phyloP scores from a whole-genome alignment of 257 asterid genomes.

The Capsicum rhomboideum region DNA sequence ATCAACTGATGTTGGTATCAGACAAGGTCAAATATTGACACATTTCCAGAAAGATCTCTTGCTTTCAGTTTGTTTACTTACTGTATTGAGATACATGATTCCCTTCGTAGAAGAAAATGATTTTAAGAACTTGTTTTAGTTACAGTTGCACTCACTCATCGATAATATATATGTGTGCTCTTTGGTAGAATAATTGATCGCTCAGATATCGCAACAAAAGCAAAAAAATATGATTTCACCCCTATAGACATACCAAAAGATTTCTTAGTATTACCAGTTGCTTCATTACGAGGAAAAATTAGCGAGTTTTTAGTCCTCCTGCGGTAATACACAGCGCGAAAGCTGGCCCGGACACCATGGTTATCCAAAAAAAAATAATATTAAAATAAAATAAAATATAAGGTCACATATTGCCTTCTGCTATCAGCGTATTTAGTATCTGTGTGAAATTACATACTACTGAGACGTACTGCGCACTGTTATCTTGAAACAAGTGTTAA shows the following conservation, averaged over 20 bases:
- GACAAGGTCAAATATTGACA: slow-evolving; percentile 69
- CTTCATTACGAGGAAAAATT: slow-evolving; percentile 56
- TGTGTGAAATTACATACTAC: too few relatives aligned
- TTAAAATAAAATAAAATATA: too few relatives aligned
- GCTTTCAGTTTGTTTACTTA: slow-evolving; percentile 53
- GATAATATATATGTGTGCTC: slow-evolving; percentile 26
- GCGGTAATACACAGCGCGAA: too few relatives aligned
- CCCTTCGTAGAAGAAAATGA: neutral
- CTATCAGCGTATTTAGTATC: too few relatives aligned
- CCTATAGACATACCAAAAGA: slow-evolving; percentile 74
- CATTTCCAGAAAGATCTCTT: slow-evolving; percentile 68
- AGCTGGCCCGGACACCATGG: too few relatives aligned
- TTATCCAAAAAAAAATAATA: too few relatives aligned
- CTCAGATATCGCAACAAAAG: slow-evolving; percentile 77
- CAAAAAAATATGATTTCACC: slow-evolving; percentile 72
- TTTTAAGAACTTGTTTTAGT: neutral
- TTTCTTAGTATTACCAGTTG: slow-evolving; percentile 62
- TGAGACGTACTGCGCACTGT: too few relatives aligned
- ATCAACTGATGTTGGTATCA: slow-evolving; percentile 6
- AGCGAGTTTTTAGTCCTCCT: too few relatives aligned
- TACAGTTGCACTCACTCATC: neutral
- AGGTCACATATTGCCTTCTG: too few relatives aligned
- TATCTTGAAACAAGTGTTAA: too few relatives aligned
- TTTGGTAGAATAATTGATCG: slow-evolving; percentile 76
- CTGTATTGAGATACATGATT: slow-evolving; percentile 76